Evolutionary conservation across 495 filamentous ascomycete species (phyloP).

Genomic region (Pyrenula aspistea): DNA sequence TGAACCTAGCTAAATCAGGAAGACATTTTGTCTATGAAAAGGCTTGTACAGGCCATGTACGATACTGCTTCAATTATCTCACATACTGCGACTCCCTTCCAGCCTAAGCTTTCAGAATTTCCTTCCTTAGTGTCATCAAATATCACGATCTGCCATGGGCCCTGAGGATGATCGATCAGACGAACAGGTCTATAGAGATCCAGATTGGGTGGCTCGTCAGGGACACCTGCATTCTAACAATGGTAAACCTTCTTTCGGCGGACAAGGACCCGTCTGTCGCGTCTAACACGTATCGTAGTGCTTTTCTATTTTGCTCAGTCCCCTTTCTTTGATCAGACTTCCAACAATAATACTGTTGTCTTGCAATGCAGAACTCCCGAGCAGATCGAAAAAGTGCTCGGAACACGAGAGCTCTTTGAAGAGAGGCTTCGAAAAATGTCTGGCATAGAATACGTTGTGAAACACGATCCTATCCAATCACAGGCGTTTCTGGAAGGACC

Average conservation of each 20-base stretch:
- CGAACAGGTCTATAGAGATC: not conserved
- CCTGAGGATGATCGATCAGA: not conserved
- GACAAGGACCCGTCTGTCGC: not conserved
- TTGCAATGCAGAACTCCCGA: conserved; percentile 64
- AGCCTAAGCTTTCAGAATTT: too few species aligned
- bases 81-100: too few species aligned
- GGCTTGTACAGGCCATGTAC: too few species aligned
- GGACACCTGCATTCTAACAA: conserved; percentile 42
- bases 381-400: conserved; percentile 47
- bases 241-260: conserved; percentile 2
- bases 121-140: too few species aligned
- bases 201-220: conserved; percentile 1
- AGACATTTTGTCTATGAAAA: too few species aligned
- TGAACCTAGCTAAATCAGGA: too few species aligned
- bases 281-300: conserved; percentile 25
- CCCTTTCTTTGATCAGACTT: conserved; percentile 81
- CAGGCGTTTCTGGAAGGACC: conserved; percentile 51
- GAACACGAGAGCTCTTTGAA: conserved; percentile 72
- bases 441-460: conserved; percentile 71
- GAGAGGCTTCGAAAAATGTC: conserved; percentile 61
- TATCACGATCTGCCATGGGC: not conserved
- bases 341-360: conserved; percentile 72
- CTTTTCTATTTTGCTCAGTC: conserved; percentile 85
- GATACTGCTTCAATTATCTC: too few species aligned
- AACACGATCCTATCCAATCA: conserved; percentile 55